Evolutionary conservation across 78 protist genomes (phyloP), one percentile per base, ranked within the genome.

Genomic region (Cavenderia fasciculata): DNA sequence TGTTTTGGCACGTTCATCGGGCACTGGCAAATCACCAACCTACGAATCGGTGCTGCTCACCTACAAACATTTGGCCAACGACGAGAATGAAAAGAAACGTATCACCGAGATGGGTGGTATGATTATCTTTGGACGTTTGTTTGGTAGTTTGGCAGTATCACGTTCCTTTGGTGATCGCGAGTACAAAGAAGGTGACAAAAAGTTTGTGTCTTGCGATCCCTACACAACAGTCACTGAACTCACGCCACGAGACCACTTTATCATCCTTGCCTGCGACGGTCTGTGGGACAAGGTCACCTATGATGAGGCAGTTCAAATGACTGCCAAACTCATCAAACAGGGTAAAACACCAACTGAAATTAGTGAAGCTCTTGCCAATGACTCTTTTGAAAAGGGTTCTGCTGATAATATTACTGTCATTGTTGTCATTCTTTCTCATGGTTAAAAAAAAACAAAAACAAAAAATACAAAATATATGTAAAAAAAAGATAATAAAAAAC

Each of bases 211-310:
- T 0, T 36, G 62, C 21, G 95, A 75, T 36, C 95, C 95, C 6
- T 79, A 31, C 49, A 71, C 71, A 31, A n/a, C 21, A 1, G 72
- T 70, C 0, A 29, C 46, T 0, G 78, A 75, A 1, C 65, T 91
- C n/a, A 76, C 94, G 0, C 85, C 82, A 52, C 49, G 74, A 16
- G 87, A 70, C 51, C 94, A 91, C 57, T 91, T 70, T 52, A 18
- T 91, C 61, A 91, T 92, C 65, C 40, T 84, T 14, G 88, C 87
- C 25, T 92, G 95, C 27, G 95, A 92, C 47, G 95, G 95, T 59
- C 63, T 92, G 19, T 92, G 95, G 95, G 94, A 90, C 59, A 69
- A 79, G 31, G 89, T 90, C 0, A 46, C 36, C 38, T 79, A 79
- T 54, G 76, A 66, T 34, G 88, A 79, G 41, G 74, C 85, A 36